phyloP scores from a whole-genome alignment of 139 green algal genomes.

The Chlamydomonas schloesseri region DNA sequence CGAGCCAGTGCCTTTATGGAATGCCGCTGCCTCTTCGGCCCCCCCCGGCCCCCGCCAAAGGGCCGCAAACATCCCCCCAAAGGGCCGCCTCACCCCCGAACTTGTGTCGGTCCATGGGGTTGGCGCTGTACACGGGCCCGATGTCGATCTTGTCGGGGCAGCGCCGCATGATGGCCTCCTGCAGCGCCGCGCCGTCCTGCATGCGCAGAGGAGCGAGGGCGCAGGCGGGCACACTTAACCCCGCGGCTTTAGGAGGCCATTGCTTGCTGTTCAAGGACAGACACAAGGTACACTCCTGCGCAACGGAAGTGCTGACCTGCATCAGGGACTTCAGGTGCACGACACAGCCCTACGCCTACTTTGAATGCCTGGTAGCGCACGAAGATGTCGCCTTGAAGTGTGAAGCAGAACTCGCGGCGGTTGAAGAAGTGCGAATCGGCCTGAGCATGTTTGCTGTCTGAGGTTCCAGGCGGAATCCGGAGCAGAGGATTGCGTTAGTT shows the following conservation, averaged over 20 bases:
- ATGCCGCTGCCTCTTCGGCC: no score
- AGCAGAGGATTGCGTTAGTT: no score
- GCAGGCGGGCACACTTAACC: no score
- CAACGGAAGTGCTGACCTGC: background rate
- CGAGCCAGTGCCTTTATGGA: no score
- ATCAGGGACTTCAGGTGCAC: no score
- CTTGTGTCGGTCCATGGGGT: constrained; percentile 85
- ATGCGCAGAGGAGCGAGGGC: background rate
- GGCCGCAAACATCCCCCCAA: no score
- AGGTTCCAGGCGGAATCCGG: no score
- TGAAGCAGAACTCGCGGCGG: constrained; percentile 98
- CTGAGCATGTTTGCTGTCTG: constrained; percentile 84
- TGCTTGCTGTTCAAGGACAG: no score
- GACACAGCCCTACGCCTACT: constrained; percentile 44
- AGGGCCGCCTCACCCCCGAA: constrained; percentile 56
- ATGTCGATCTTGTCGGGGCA: constrained; percentile 98
- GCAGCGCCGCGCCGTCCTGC: constrained; percentile 84
- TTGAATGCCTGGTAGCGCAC: constrained; percentile 98
- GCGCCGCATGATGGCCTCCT: constrained; percentile 73
- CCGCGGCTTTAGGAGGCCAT: no score
- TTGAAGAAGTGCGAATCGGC: constrained; percentile 83
- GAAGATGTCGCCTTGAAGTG: constrained; percentile 97
- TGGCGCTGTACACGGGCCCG: constrained; percentile 95
- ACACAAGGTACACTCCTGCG: no score
- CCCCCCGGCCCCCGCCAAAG: no score